Conservation (phyloP, 495 filamentous ascomycete genomes). For the Neurospora tetrasperma region DNA sequence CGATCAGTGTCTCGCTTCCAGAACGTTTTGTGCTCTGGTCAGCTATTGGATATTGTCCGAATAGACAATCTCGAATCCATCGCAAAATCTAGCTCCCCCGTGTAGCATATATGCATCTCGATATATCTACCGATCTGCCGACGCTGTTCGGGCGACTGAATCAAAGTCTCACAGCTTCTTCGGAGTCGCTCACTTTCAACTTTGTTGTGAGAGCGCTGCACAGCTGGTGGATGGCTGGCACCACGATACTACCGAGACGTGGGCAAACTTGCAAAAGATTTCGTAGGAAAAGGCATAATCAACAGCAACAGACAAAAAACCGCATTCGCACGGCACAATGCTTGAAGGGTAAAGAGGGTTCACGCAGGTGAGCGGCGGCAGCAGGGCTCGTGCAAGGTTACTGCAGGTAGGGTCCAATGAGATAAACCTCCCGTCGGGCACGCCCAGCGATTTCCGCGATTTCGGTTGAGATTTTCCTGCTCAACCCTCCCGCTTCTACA, state of each 20-base stretch:
- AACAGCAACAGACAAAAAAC: neutral
- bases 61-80: neutral
- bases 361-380: neutral
- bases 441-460: neutral
- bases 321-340: neutral
- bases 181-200: neutral
- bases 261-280: neutral
- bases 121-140: neutral
- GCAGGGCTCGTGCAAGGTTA: neutral
- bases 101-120: neutral
- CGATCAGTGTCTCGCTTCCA: neutral
- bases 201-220: neutral
- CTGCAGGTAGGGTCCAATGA: neutral
- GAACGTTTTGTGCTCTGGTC: neutral
- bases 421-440: neutral
- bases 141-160: neutral
- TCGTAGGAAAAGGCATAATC: neutral
- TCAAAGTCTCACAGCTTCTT: neutral
- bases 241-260: neutral
- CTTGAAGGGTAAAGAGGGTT: neutral
- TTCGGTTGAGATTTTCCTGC: neutral
- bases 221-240: neutral
- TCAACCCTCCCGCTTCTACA: neutral
- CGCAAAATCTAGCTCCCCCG: neutral
- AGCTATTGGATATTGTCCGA: neutral